phyloP scores from a whole-genome alignment of 768 basidiomycete species.

The Panus rudis region DNA sequence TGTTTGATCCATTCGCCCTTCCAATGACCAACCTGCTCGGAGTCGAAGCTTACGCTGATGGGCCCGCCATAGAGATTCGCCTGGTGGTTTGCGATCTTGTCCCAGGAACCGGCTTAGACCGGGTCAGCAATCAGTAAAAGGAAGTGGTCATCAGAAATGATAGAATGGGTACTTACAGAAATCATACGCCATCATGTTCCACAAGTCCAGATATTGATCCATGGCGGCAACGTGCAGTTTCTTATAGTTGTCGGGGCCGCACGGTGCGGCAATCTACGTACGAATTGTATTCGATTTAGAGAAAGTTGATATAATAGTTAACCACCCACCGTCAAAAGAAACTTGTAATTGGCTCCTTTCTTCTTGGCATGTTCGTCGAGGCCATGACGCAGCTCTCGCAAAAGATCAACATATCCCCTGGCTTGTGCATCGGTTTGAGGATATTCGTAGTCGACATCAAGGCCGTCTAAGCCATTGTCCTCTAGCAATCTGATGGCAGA shows the following conservation, averaged over 20 bases:
- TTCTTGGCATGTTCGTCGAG: slow-evolving; percentile 72
- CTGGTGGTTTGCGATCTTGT: slow-evolving; percentile 67
- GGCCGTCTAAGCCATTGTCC: slow-evolving; percentile 87
- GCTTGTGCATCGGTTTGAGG: slow-evolving; percentile 76
- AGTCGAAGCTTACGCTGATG: slow-evolving; percentile 73
- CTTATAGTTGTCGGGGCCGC: slow-evolving; percentile 80
- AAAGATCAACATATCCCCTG: slow-evolving; percentile 72
- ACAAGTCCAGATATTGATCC: slow-evolving; percentile 86
- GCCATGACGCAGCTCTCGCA: slow-evolving; percentile 66
- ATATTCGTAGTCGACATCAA: slow-evolving; percentile 93
- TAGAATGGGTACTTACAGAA: slow-evolving; percentile 42
- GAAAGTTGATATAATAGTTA: background rate
- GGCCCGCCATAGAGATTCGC: slow-evolving; percentile 73
- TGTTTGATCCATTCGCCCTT: slow-evolving; percentile 79
- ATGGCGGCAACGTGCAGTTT: slow-evolving; percentile 76
- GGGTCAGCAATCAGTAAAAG: slow-evolving; percentile 4
- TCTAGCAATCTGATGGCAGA: slow-evolving; percentile 76
- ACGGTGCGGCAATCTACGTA: slow-evolving; percentile 81
- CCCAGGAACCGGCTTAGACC: slow-evolving; percentile 68
- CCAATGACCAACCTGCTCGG: slow-evolving; percentile 54
- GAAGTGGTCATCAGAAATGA: background rate
- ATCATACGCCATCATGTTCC: slow-evolving; percentile 97
- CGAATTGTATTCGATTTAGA: background rate
- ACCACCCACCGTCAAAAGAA: slow-evolving; percentile 63
- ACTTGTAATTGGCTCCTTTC: slow-evolving; percentile 54